Base-by-base conservation (phyloP, 768 basidiomycete species). In the Hemileccinum rubropunctum region DNA sequence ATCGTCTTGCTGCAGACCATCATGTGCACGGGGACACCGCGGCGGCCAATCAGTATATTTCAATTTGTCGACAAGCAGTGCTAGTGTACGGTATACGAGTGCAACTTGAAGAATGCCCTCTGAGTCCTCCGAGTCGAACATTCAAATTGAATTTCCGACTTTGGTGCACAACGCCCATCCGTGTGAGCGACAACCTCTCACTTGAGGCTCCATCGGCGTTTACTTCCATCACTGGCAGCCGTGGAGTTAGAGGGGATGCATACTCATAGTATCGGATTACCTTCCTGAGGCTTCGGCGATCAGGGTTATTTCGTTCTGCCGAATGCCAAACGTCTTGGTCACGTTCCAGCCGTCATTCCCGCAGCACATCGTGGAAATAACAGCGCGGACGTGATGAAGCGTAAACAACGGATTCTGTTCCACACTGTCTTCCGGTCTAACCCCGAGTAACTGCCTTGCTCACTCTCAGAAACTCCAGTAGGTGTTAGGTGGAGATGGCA, bases 191-290 rank as follows among this genome's bases (percentile, higher is more conserved):
- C 28, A 9, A 30, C 28, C 26, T 34, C 20, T 47, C 42, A 23
- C 18, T 40, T 26, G 26, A 48, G 36, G 11, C 27, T 27, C 21
- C 17, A 23, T 42, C 23, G n/a, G 18, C 26, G 17, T 39, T 32
- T 21, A 12, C n/a, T 36, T 33, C 36, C 28, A 9, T 30, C 28
- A 30, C 8, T 30, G 28, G 28, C 33, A 33, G 6, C 6, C 28
- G 10, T 52, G 62, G 60, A 26, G 54, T 60, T 63, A 60, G 51
- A 53, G 61, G 26, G 62, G 63, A 32, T 32, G 35, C 33, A 9
- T 9, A n/a, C 7, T 34, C 28, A 27, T 14, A 28, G 6, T 41
- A 23, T 8, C 33, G 26, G 38, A 20, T 23, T 37, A 18, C 35
- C 15, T n/a, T n/a, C n/a, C n/a, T n/a, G n/a, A n/a, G n/a, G n/a